These are phyloP conservation scores for Gastrolobium villosum DNA, from an alignment of 306 rosid species.

Conservation along the genomic window DNA sequence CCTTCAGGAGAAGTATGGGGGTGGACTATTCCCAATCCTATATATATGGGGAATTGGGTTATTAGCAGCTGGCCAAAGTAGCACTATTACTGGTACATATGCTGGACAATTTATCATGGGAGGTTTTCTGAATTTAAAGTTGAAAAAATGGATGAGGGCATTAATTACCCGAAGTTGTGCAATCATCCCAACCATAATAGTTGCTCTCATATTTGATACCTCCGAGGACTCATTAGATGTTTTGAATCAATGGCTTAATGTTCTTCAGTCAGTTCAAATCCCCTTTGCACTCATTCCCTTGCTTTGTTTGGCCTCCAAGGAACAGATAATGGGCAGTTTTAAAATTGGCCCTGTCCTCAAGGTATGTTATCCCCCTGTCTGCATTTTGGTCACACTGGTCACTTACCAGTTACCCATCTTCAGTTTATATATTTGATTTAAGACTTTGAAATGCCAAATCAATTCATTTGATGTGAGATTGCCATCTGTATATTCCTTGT, in stretches of 20 bases:
- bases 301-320: slow-evolving; percentile 92
- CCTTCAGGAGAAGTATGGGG: slow-evolving; percentile 92
- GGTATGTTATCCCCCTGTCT: slow-evolving; percentile 59
- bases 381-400: slow-evolving; percentile 18
- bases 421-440: background rate
- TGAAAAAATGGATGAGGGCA: slow-evolving; percentile 95
- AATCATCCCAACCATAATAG: slow-evolving; percentile 85
- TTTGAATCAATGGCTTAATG: slow-evolving; percentile 96
- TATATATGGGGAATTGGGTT: slow-evolving; percentile 96
- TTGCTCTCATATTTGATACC: slow-evolving; percentile 86
- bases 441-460: slow-evolving; percentile 17
- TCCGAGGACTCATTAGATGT: slow-evolving; percentile 76
- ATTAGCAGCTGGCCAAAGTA: slow-evolving; percentile 98
- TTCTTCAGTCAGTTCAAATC: slow-evolving; percentile 95
- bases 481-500: slow-evolving; percentile 16
- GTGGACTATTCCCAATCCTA: slow-evolving; percentile 85
- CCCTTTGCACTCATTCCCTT: slow-evolving; percentile 98
- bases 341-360: slow-evolving; percentile 79
- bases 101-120: slow-evolving; percentile 99
- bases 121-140: slow-evolving; percentile 83
- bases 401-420: slow-evolving; percentile 1
- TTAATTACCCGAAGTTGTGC: slow-evolving; percentile 91
- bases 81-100: slow-evolving; percentile 98
- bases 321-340: slow-evolving; percentile 91
- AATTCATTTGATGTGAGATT: slow-evolving; percentile 25